Base-by-base conservation (phyloP, 2,329 filamentous ascomycete species). In the Ophiocordyceps camponoti-floridani region DNA sequence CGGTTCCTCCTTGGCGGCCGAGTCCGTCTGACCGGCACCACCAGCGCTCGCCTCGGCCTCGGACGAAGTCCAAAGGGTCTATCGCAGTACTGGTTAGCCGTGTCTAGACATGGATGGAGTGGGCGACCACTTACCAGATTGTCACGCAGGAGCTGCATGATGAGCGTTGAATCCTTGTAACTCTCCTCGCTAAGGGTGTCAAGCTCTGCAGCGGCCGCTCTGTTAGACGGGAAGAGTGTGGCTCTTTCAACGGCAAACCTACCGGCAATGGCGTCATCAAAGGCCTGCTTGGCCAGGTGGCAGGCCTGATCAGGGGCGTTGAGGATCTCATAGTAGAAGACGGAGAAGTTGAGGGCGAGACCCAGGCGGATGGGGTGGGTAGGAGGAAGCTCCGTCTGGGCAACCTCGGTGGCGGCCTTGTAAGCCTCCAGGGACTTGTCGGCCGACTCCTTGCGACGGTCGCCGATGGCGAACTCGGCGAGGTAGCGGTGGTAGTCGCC, bases 11-110 rank as follows among this genome's bases (percentile, higher is more conserved):
- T 64, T 62, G 46, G 45, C 42, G 23, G 59, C 53, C 48, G 77
- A 64, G 48, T 73, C 65, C 48, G 68, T 63, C 56, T 74, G 68
- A 49, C 64, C 63, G 50, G 65, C 62, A 48, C 64, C 65, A 51
- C 74, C 33, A 37, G 33, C 72, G 54, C 82, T 69, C 58, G 84
- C 77, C 75, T 96, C 91, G 52, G 88, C 85, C 78, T 96, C 91
- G 55, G 89, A 96, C 49, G 89, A 96, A 61, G 91, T 96, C 91
- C 91, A 96, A 67, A 96, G 87, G 54, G 91, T 96, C 88, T 95
- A 55, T 41, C 46, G n/a, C n/a, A n/a, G n/a, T n/a, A 18, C 14
- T 4, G 31, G 52, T 66, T 54, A 67, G 64, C 43, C 44, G 43
- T 23, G 11, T 6, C 26, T 11, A 9, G 31, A 4, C 14, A 11